Evolutionary conservation across 2,329 filamentous ascomycete genomes (phyloP).

Genomic region (Aureobasidium sp.): DNA sequence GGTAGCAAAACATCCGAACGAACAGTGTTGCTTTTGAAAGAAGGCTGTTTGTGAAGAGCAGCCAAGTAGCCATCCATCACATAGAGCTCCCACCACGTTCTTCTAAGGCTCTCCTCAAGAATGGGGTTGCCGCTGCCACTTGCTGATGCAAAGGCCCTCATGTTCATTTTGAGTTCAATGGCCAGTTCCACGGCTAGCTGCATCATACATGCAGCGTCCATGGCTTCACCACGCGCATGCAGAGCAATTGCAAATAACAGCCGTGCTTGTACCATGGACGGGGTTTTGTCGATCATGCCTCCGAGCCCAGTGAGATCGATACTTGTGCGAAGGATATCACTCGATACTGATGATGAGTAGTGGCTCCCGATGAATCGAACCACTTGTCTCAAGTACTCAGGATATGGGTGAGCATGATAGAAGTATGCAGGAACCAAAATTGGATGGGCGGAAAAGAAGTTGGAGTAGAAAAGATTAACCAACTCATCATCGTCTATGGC

Average conservation of each 20-base stretch:
- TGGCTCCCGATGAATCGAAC: conserved; percentile 52
- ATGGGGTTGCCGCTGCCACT: conserved; percentile 59
- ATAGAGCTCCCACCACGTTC: conserved; percentile 87
- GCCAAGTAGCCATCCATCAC: conserved; percentile 80
- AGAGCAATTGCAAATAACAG: conserved; percentile 69
- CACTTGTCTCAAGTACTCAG: conserved; percentile 45
- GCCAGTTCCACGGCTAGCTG: conserved; percentile 62
- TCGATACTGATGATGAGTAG: conserved; percentile 41
- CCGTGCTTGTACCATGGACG: conserved; percentile 67
- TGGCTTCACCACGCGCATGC: conserved; percentile 67
- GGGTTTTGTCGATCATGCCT: conserved; percentile 17
- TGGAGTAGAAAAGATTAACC: conserved; percentile 49
- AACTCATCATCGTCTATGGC: conserved; percentile 32
- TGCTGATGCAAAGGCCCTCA: conserved; percentile 55
- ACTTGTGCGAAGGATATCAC: conserved; percentile 38
- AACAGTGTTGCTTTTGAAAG: conserved; percentile 62
- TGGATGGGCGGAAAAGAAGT: conserved; percentile 51
- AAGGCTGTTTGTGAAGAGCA: conserved; percentile 66
- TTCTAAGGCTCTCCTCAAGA: conserved; percentile 73
- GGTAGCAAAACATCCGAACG: conserved; percentile 64
- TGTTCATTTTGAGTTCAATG: conserved; percentile 69
- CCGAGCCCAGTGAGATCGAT: conserved; percentile 41
- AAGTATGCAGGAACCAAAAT: conserved; percentile 46
- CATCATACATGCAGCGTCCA: conserved; percentile 61
- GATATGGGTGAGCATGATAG: conserved; percentile 35